These are phyloP conservation scores for Eucalyptus lansdowneana DNA, from an alignment of 345 rosid species.

Conservation along the genomic window DNA sequence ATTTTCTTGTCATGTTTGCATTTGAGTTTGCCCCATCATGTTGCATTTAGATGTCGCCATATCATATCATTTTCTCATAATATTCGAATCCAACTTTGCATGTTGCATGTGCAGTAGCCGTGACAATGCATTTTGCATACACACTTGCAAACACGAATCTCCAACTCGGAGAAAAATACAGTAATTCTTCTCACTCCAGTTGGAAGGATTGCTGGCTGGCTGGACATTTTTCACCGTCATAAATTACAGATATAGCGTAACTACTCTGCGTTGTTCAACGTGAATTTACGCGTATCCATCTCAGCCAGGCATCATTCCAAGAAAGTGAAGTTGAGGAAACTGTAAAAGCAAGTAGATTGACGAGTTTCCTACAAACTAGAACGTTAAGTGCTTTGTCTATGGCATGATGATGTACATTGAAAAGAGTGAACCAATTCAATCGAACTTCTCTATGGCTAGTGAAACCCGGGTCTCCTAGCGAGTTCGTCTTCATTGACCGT, in stretches of 20 bases:
- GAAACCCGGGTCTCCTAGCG: background rate
- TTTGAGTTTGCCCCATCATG: no score
- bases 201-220: background rate
- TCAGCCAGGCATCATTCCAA: background rate
- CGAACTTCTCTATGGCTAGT: background rate
- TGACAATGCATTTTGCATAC: background rate
- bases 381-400: background rate
- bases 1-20: no score
- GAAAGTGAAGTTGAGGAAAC: background rate
- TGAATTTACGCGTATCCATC: background rate
- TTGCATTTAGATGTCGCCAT: background rate
- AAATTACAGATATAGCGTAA: background rate
- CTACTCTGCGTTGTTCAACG: background rate
- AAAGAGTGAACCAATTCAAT: background rate
- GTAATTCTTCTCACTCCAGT: background rate
- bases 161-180: background rate
- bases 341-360: background rate
- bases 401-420: background rate
- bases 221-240: no score
- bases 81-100: background rate
- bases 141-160: background rate
- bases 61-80: background rate
- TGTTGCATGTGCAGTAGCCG: background rate
- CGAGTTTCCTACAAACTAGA: background rate
- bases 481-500: background rate